phyloP scores from a whole-genome alignment of 768 basidiomycete genomes.

The Psilocybe cyanescens region DNA sequence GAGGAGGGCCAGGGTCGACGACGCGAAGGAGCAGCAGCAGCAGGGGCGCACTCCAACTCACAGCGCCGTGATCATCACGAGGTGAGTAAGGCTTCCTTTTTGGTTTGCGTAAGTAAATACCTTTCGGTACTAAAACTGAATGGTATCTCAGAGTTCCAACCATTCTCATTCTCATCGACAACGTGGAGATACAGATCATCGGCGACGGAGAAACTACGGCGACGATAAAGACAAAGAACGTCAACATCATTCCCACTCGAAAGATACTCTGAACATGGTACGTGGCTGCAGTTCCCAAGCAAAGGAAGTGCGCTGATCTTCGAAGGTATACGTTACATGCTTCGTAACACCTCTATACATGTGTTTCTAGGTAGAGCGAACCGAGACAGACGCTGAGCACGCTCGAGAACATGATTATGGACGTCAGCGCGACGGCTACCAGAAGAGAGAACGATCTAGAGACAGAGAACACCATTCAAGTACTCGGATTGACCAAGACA shows the following conservation, averaged over 20 bases:
- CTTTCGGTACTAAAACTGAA: no score
- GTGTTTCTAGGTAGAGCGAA: neutral
- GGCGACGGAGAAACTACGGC: no score
- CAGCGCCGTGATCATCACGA: neutral
- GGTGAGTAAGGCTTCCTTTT: neutral
- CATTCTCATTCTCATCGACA: neutral
- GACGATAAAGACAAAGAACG: neutral
- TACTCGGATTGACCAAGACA: neutral
- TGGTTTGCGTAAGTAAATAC: no score
- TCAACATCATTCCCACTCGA: neutral
- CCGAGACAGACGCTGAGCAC: neutral
- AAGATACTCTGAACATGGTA: conserved; percentile 1
- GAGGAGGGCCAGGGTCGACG: neutral
- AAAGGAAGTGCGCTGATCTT: conserved; percentile 5
- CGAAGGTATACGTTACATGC: conserved; percentile 8
- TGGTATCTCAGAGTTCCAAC: neutral
- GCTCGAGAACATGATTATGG: neutral
- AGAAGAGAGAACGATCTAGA: neutral
- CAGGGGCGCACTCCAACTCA: neutral
- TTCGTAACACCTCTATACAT: neutral
- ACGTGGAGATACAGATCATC: neutral
- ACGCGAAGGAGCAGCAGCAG: neutral
- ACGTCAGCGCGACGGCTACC: neutral
- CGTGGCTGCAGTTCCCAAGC: neutral
- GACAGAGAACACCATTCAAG: neutral